phyloP scores from a whole-genome alignment of 2,329 filamentous ascomycete genomes.

The Neoscytalidium dimidiatum region DNA sequence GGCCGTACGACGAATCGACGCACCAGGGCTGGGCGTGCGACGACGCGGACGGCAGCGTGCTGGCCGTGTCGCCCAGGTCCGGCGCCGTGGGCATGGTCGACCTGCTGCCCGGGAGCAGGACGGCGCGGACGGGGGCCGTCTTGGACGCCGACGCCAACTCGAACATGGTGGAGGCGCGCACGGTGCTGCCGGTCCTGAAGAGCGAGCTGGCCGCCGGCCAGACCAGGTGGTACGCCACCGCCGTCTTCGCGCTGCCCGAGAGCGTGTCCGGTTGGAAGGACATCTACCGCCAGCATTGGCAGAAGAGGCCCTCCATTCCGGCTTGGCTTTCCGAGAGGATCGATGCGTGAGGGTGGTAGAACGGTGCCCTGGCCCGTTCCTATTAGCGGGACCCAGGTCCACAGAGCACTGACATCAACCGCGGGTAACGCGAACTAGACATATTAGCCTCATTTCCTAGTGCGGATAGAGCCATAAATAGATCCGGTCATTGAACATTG shows the following conservation, averaged over 20 bases:
- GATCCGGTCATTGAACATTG: not conserved
- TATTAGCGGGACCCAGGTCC: too few species aligned
- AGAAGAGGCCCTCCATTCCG: slow-evolving; percentile 29
- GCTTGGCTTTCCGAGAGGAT: slow-evolving; percentile 28
- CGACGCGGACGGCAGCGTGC: slow-evolving; percentile 30
- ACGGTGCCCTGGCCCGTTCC: too few species aligned
- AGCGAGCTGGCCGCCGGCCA: slow-evolving; percentile 60
- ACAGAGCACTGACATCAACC: too few species aligned
- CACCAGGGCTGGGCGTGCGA: slow-evolving; percentile 41
- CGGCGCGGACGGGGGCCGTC: slow-evolving; percentile 54
- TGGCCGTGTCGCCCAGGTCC: slow-evolving; percentile 49
- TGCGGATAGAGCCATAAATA: not conserved
- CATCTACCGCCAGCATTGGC: slow-evolving; percentile 33
- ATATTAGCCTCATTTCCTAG: not conserved
- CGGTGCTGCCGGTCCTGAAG: slow-evolving; percentile 69
- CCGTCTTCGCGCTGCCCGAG: slow-evolving; percentile 68
- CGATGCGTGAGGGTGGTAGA: not conserved
- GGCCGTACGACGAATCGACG: slow-evolving; percentile 36
- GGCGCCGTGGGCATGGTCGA: slow-evolving; percentile 56
- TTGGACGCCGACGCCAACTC: slow-evolving; percentile 79
- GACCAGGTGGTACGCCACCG: slow-evolving; percentile 68
- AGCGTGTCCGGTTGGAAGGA: slow-evolving; percentile 16
- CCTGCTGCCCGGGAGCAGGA: slow-evolving; percentile 43
- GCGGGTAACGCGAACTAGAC: not conserved
- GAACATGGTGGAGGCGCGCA: slow-evolving; percentile 72